These are phyloP conservation scores for Lentinula guzmanii DNA, from an alignment of 768 basidiomycete species.

Conservation along the genomic window DNA sequence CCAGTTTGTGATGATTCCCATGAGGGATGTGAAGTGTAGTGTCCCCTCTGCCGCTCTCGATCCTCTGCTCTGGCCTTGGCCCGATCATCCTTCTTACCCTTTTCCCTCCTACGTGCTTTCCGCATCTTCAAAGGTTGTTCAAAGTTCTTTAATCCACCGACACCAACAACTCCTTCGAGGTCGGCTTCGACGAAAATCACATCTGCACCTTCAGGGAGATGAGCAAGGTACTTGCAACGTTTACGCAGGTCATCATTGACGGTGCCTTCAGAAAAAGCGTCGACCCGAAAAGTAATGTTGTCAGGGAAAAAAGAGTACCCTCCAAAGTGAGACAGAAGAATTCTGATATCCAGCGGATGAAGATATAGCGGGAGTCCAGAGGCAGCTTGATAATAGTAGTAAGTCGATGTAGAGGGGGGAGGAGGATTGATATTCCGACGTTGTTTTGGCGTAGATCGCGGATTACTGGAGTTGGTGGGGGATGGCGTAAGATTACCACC, in stretches of 20 bases:
- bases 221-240: slow-evolving; percentile 92
- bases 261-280: slow-evolving; percentile 66
- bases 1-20: slow-evolving; percentile 9
- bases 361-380: slow-evolving; percentile 90
- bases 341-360: slow-evolving; percentile 93
- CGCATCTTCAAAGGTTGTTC: slow-evolving; percentile 78
- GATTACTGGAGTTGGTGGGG: neutral
- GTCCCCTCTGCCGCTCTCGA: slow-evolving; percentile 51
- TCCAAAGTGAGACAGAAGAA: slow-evolving; percentile 79
- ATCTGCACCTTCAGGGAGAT: slow-evolving; percentile 87
- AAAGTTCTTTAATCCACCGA: slow-evolving; percentile 73
- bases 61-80: slow-evolving; percentile 78
- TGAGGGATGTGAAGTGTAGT: slow-evolving; percentile 5
- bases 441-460: slow-evolving; percentile 45
- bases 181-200: slow-evolving; percentile 93
- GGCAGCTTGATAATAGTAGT: slow-evolving; percentile 94
- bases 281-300: slow-evolving; percentile 73
- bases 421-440: slow-evolving; percentile 82
- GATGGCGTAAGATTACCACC: slow-evolving; percentile 11
- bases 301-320: slow-evolving; percentile 83
- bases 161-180: slow-evolving; percentile 69
- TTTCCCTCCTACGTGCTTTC: slow-evolving; percentile 69
- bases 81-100: slow-evolving; percentile 79
- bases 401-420: slow-evolving; percentile 82
- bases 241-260: slow-evolving; percentile 93